Percentiles rank a stretch among this genome's conserved stretches.
Evolutionary conservation across 2,329 filamentous ascomycete species (phyloP).

Genomic region (Aspergillus ibericus): DNA sequence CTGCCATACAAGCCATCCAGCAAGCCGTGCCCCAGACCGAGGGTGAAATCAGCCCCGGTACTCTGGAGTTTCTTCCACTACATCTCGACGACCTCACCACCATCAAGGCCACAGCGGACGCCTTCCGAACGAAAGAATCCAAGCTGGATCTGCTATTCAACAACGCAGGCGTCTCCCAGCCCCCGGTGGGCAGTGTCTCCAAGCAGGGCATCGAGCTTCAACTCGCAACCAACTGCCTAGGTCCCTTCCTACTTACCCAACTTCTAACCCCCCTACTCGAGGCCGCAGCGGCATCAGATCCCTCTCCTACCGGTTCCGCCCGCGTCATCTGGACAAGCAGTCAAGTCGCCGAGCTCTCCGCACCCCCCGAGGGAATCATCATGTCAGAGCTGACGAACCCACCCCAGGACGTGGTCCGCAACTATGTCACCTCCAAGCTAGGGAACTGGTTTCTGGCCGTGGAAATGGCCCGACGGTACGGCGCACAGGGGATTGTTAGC

Average conservation of each 20-base stretch:
- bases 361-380: slow-evolving; percentile 11
- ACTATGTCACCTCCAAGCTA: slow-evolving; percentile 39
- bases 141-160: slow-evolving; percentile 45
- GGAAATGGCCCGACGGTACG: slow-evolving; percentile 31
- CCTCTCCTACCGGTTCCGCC: slow-evolving; percentile 22
- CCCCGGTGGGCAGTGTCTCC: slow-evolving; percentile 33
- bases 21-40: background rate
- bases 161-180: slow-evolving; percentile 41
- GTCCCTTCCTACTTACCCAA: slow-evolving; percentile 43
- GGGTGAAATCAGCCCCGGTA: background rate
- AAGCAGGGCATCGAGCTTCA: slow-evolving; percentile 38
- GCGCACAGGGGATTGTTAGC: slow-evolving; percentile 34
- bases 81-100: slow-evolving; percentile 38
- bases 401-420: slow-evolving; percentile 15
- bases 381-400: slow-evolving; percentile 8
- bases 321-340: slow-evolving; percentile 38
- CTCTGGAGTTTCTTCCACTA: slow-evolving; percentile 38
- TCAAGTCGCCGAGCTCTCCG: slow-evolving; percentile 20
- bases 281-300: slow-evolving; percentile 25
- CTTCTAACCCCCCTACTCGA: slow-evolving; percentile 37
- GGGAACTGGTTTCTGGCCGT: slow-evolving; percentile 31
- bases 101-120: slow-evolving; percentile 27
- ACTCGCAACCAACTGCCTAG: slow-evolving; percentile 44
- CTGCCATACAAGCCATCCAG: background rate
- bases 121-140: slow-evolving; percentile 36